phyloP scores from a whole-genome alignment of 805 yeast genomes.

The Wickerhamomyces chaumierensis region DNA sequence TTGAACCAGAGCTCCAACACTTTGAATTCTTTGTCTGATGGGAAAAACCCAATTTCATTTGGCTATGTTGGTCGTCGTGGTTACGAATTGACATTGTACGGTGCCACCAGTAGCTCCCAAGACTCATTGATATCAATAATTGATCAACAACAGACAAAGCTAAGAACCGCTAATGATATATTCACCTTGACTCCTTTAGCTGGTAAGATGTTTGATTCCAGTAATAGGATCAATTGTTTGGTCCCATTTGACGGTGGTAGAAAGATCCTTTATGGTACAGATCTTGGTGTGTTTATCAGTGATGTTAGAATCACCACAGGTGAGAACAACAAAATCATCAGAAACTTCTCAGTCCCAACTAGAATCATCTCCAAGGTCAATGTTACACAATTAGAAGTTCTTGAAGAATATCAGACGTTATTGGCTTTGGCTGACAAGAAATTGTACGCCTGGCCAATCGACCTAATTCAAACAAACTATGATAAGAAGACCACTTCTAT shows the following conservation, averaged over 20 bases:
- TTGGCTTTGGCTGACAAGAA: slow-evolving; percentile 75
- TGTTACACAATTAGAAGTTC: slow-evolving; percentile 80
- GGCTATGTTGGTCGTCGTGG: slow-evolving; percentile 39
- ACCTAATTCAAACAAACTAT: slow-evolving; percentile 37
- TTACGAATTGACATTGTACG: slow-evolving; percentile 31
- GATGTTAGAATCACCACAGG: slow-evolving; percentile 35
- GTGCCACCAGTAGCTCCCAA: slow-evolving; percentile 43
- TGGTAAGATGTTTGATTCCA: slow-evolving; percentile 62
- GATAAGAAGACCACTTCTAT: slow-evolving; percentile 31
- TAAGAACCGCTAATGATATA: slow-evolving; percentile 65
- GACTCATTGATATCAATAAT: slow-evolving; percentile 73
- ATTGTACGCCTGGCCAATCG: slow-evolving; percentile 68
- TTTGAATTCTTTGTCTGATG: slow-evolving; percentile 13
- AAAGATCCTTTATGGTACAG: slow-evolving; percentile 83
- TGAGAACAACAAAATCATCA: slow-evolving; percentile 37
- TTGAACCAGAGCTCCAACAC: slow-evolving; percentile 4
- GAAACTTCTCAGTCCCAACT: slow-evolving; percentile 44
- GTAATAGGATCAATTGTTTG: slow-evolving; percentile 77
- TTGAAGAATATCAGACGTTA: slow-evolving; percentile 82
- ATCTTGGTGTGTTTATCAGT: slow-evolving; percentile 78
- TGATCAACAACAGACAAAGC: slow-evolving; percentile 63
- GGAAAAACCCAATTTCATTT: slow-evolving; percentile 33
- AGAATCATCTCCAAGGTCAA: slow-evolving; percentile 64
- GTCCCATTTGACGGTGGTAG: slow-evolving; percentile 93
- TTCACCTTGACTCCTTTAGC: slow-evolving; percentile 69